phyloP scores from a whole-genome alignment of 768 basidiomycete genomes.

The Lentinula sp. region DNA sequence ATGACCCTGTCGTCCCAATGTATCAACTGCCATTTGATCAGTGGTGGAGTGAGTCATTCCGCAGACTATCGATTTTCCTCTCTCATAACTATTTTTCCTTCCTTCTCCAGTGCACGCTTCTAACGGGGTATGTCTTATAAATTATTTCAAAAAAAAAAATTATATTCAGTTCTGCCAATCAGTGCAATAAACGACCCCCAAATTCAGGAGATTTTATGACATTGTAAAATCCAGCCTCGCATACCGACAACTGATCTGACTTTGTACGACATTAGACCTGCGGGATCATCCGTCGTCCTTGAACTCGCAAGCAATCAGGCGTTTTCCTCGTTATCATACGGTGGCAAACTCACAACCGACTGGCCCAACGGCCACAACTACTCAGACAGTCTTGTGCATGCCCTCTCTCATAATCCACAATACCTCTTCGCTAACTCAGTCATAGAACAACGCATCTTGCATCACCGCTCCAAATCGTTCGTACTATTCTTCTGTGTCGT shows the following conservation, averaged over 20 bases:
- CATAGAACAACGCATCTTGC: constrained; percentile 31
- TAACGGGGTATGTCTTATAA: neutral
- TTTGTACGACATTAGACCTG: constrained; percentile 27
- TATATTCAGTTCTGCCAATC: neutral
- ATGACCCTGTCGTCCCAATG: constrained; percentile 5
- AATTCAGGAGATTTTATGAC: constrained; percentile 5
- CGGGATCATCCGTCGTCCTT: constrained; percentile 40
- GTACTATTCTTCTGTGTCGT: constrained; percentile 11
- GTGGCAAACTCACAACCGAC: constrained; percentile 28
- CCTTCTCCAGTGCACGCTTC: constrained; percentile 1
- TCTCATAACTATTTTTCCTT: neutral
- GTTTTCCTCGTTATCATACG: constrained; percentile 37
- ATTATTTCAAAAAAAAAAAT: too few relatives aligned
- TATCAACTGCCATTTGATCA: neutral
- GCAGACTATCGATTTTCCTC: neutral
- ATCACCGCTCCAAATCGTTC: constrained; percentile 44
- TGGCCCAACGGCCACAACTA: constrained; percentile 43
- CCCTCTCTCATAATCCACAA: neutral
- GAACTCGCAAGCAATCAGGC: constrained; percentile 46
- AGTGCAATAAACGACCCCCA: constrained; percentile 8
- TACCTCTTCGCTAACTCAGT: neutral
- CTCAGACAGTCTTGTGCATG: constrained; percentile 37
- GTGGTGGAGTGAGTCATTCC: constrained; percentile 8
- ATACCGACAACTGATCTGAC: neutral
- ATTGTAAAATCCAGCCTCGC: neutral